phyloP scores from a whole-genome alignment of 2,329 filamentous ascomycete genomes.

The Penicillium corylophilum region DNA sequence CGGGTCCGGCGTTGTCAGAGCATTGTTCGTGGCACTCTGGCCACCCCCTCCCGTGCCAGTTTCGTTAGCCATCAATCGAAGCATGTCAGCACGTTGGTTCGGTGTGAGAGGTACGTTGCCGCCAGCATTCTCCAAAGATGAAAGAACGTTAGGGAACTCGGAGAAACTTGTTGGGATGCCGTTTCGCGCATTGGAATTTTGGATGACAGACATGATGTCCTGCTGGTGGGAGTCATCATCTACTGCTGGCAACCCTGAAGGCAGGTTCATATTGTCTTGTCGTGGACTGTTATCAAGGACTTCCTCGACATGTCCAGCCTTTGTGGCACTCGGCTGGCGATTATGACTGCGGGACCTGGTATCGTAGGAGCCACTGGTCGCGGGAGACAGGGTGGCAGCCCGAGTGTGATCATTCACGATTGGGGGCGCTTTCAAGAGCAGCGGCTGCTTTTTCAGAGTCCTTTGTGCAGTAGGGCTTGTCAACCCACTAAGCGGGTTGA shows the following conservation, averaged over 20 bases:
- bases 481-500: conserved; percentile 38
- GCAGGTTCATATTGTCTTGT: conserved; percentile 19
- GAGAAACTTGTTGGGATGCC: conserved; percentile 38
- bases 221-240: conserved; percentile 34
- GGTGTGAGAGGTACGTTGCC: conserved; percentile 46
- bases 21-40: conserved; percentile 50
- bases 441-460: conserved; percentile 47
- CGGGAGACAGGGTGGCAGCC: conserved; percentile 40
- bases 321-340: conserved; percentile 32
- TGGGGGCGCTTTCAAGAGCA: conserved; percentile 49
- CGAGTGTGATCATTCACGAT: conserved; percentile 25
- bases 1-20: conserved; percentile 55
- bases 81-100: conserved; percentile 49
- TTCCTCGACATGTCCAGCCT: conserved; percentile 44
- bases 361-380: conserved; percentile 33
- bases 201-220: conserved; percentile 52
- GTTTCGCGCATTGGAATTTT: conserved; percentile 47
- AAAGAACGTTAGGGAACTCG: conserved; percentile 48
- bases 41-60: conserved; percentile 44
- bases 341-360: conserved; percentile 28
- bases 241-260: conserved; percentile 17
- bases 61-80: conserved; percentile 49
- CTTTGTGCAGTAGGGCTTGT: conserved; percentile 38
- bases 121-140: conserved; percentile 44
- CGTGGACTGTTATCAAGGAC: conserved; percentile 43